Base-by-base conservation (phyloP, 2,329 filamentous ascomycete genomes). In the Phaeosphaeria sp. region DNA sequence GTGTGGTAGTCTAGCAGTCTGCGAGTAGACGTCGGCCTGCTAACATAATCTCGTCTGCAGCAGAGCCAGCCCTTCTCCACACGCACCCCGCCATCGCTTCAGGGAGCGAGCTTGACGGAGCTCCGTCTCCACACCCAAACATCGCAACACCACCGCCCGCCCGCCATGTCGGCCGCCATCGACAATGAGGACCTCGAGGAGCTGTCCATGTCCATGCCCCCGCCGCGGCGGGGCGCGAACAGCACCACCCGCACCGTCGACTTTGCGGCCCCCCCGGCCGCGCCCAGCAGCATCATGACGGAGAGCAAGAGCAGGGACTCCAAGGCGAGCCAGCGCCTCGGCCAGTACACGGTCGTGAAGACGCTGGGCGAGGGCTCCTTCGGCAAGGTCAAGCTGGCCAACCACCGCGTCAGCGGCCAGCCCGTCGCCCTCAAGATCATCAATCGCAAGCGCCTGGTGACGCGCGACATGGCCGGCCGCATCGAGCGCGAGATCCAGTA, bases 401-500 rank as follows among this genome's bases (percentile, higher is more conserved):
- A 93, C 43, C 95, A 99, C 76, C 89, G 92, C 72, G 89, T 93
- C 67, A 98, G 92, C 66, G 91, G 91, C 64, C 93, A 98, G 78
- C 92, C 97, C 81, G 95, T 99, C 50, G 95, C 95, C 25, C 86
- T 99, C 74, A 99, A 99, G 84, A 97, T 98, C 74, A 99, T 99
- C 73, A 91, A 93, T 43, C 87, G 95, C 66, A 95, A 95, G 82
- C 96, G 97, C 82, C 86, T 99, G 73, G 92, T 97, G 69, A 98
- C 93, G 68, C 86, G 94, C 73, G 95, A 99, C 79, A 98, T 99
- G 95, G 93, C 96, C 52, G 95, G 95, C 59, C 88, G 95, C 60
- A 96, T 99, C 63, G 95, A 99, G 82, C 88, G 95, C 67, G 95
- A 99, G 83, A 99, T 99, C 69, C 93, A 97, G 78, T 99, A 99